A percentile compares a stretch with the other conserved stretches of the same genome.
Evolutionary conservation across 805 yeast genomes (phyloP).

Genomic region (Spathaspora girioi): DNA sequence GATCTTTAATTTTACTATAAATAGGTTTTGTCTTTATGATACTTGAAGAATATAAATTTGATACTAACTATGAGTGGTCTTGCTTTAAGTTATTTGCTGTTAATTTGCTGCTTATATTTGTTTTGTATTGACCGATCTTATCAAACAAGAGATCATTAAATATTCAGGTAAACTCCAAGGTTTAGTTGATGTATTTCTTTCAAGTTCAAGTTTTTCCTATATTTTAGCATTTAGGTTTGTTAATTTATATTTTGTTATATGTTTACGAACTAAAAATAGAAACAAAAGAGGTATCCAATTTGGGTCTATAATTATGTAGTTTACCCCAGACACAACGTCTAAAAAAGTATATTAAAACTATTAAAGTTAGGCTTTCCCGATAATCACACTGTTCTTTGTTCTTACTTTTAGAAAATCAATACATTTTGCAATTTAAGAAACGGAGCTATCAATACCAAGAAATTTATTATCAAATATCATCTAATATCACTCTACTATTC

Average conservation of each 20-base stretch:
- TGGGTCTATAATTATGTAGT: too few species aligned
- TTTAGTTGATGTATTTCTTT: not conserved
- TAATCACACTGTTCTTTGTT: too few species aligned
- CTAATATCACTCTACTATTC: too few species aligned
- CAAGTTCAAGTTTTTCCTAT: not conserved
- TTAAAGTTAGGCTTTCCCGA: too few species aligned
- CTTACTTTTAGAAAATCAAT: too few species aligned
- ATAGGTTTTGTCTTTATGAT: slow-evolving; percentile 13
- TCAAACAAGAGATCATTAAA: not conserved
- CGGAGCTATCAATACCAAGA: not conserved
- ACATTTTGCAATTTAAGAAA: too few species aligned
- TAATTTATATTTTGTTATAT: too few species aligned
- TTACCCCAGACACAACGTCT: too few species aligned
- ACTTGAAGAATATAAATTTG: not conserved
- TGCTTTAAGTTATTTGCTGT: not conserved
- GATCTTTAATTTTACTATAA: slow-evolving; percentile 22
- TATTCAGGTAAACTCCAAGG: slow-evolving; percentile 1
- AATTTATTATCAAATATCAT: too few species aligned
- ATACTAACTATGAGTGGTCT: not conserved
- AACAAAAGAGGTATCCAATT: too few species aligned
- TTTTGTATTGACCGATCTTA: not conserved
- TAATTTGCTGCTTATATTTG: not conserved
- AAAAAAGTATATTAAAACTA: too few species aligned
- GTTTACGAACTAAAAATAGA: too few species aligned
- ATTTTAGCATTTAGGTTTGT: not conserved